Evolutionary conservation across 129 eudicot species (phyloP), one percentile per base, ranked within the genome.

Genomic region (Chrysanthemum seticuspe): DNA sequence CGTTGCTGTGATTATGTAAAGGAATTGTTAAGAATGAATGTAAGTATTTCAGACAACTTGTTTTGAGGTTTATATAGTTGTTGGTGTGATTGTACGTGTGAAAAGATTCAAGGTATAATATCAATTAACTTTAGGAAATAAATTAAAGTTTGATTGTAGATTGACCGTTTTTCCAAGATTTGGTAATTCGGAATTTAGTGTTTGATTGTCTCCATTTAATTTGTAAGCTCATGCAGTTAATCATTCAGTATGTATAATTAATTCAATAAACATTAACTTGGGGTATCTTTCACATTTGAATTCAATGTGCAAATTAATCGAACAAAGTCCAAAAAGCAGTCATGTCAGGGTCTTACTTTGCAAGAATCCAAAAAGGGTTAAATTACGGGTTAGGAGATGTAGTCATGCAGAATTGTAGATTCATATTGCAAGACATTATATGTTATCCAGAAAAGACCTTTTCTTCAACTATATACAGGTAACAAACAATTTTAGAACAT

Each of bases 181-280:
- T 67, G 74, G 23, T 76, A 19, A 67, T 56, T 67, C 48, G 61
- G 68, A 76, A 67, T 58, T 57, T 56, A 67, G 74, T 67, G 68
- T 67, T 67, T 47, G 74, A 14, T 53, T 5, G 8, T 36, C 45
- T 74, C 54, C 63, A 13, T 65, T 65, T 44, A 65, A 31, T 65
- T 64, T 55, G 65, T 27, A 64, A 62, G 78, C 71, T 64, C 21
- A 31, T 63, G 14, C 29, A 36, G 54, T 54, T 21, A 57, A 67
- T 57, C 9, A 36, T 25, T 21, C 12, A 10, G 5, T 25, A 36
- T 36, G 45, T 36, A 36, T 36, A 36, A 5, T 36, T 36, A 31
- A 76, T 19, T 57, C 48, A 25, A 23, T 21, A 55, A 67, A 56
- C 67, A 76, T 57, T 75, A 57, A 65, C 1, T 65, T 6, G 7